Conservation (phyloP, 2,329 filamentous ascomycete species). For the Cladophialophora immunda region DNA sequence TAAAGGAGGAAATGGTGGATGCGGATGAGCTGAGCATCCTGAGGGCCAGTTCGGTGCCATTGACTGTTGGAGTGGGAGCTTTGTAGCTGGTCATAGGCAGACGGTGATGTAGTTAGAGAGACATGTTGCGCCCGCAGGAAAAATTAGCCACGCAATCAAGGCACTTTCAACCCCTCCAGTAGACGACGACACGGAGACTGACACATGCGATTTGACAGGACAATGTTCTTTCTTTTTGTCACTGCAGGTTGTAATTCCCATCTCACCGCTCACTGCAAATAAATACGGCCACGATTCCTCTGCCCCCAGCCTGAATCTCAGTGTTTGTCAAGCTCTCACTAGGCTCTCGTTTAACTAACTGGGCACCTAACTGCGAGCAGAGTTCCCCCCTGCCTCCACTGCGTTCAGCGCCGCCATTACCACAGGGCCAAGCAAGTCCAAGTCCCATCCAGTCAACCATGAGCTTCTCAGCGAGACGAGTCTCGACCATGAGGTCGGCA, state of each 20-base stretch:
- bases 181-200: background rate
- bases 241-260: background rate
- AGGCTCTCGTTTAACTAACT: constrained; percentile 7
- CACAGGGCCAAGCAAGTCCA: constrained; percentile 25
- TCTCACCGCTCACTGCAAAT: background rate
- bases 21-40: constrained; percentile 3
- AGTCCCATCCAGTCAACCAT: constrained; percentile 41
- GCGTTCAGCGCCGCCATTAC: background rate
- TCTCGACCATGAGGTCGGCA: constrained; percentile 51
- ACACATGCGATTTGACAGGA: background rate
- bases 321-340: constrained; percentile 1
- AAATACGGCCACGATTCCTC: background rate
- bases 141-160: constrained; percentile 1
- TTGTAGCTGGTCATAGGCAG: background rate
- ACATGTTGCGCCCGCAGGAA: background rate
- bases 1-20: background rate
- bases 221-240: background rate
- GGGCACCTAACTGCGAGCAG: background rate
- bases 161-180: background rate
- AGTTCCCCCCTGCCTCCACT: background rate
- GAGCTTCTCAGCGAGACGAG: constrained; percentile 57
- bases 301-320: background rate
- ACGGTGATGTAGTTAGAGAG: background rate
- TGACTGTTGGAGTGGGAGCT: background rate
- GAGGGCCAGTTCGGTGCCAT: background rate